Conservation (phyloP, 805 yeast genomes). For the Blastobotrys terrestris region DNA sequence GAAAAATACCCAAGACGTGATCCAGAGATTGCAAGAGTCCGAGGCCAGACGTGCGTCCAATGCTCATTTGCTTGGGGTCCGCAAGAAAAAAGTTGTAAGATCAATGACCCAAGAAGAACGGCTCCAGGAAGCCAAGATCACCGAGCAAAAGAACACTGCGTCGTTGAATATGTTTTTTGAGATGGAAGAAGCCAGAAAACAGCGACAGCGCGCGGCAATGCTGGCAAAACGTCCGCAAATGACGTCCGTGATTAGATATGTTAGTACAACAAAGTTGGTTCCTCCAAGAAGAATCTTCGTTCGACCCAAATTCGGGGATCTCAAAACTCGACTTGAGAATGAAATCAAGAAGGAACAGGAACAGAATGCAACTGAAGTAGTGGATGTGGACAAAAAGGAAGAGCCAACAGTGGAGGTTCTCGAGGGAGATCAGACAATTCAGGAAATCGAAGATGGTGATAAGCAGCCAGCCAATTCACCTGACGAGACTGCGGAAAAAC, state of each 20-base stretch:
- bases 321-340: slow-evolving; percentile 11
- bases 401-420: not conserved
- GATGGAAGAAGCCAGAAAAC: slow-evolving; percentile 76
- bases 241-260: slow-evolving; percentile 50
- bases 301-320: slow-evolving; percentile 14
- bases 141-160: slow-evolving; percentile 68
- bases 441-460: not conserved
- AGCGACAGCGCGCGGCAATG: slow-evolving; percentile 66
- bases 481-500: slow-evolving; percentile 5
- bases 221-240: slow-evolving; percentile 59
- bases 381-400: slow-evolving; percentile 15
- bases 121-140: slow-evolving; percentile 75
- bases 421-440: slow-evolving; percentile 2
- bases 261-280: slow-evolving; percentile 43
- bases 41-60: slow-evolving; percentile 46
- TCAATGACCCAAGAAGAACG: slow-evolving; percentile 63
- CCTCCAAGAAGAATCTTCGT: slow-evolving; percentile 41
- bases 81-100: slow-evolving; percentile 17
- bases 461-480: not conserved
- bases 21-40: slow-evolving; percentile 60
- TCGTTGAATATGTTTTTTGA: slow-evolving; percentile 75
- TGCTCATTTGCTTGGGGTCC: not conserved
- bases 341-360: slow-evolving; percentile 4
- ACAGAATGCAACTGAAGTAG: slow-evolving; percentile 4
- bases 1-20: slow-evolving; percentile 68